Evolutionary conservation across 768 basidiomycete genomes (phyloP), one percentile per base, ranked within the genome.

Genomic region (Suillus placidus): DNA sequence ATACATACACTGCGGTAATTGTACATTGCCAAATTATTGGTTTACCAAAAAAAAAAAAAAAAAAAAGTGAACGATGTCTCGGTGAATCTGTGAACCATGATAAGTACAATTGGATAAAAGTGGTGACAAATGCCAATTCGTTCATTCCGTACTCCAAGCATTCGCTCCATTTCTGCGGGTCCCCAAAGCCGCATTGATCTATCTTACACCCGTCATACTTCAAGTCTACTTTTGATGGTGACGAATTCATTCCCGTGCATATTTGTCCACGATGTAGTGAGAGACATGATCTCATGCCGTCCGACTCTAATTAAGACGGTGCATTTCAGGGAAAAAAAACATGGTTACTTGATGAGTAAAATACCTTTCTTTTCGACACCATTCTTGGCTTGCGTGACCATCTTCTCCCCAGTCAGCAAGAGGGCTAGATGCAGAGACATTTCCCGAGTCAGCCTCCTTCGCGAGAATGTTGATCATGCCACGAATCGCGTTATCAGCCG

Each of bases 351-450:
- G n/a, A 77, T 16, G 13, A 49, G 32, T 58, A 56, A 64, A 70
- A 30, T 66, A 78, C 89, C 81, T 82, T 66, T 86, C 84, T 72
- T 84, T 84, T 75, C 80, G 84, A 45, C 80, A 75, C 88, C 89
- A 90, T 70, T 89, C 89, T 61, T 75, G 75, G 70, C 81, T 80
- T 67, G 80, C 71, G 68, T 72, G 71, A 7, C 88, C 89, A 38
- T 80, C 81, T 68, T 84, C 81, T 68, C 77, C 77, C 56, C 89
- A 90, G 61, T 73, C 80, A 67, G 79, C 74, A 62, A 86, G 70
- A 61, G 79, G 76, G 69, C 70, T 67, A 55, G 76, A 73, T 57
- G 73, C 71, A 64, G 77, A 72, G 49, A 69, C 63, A 43, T 78
- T 74, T 64, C 71, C 69, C 58, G 73, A 63, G 30, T 70, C 76